Evolutionary conservation across 2,329 filamentous ascomycete species (phyloP).

Genomic region (Pseudopithomyces maydicus): DNA sequence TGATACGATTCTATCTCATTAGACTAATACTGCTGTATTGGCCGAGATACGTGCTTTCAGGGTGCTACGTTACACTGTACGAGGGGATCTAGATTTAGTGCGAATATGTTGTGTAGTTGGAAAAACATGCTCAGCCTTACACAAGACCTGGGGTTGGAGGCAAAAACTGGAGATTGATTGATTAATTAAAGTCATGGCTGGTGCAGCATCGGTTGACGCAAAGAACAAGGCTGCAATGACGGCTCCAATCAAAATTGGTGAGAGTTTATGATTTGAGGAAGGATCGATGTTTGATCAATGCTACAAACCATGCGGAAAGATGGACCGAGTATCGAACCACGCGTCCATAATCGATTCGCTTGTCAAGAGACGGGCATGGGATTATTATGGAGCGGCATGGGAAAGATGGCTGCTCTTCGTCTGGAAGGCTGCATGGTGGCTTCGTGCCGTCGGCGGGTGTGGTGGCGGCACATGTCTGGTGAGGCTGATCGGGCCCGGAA

Average conservation of each 20-base stretch:
- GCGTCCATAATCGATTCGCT: background rate
- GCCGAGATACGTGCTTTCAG: too few relatives aligned
- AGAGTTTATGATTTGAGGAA: background rate
- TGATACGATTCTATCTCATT: too few relatives aligned
- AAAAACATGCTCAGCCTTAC: too few relatives aligned
- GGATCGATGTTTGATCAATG: background rate
- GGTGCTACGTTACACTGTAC: too few relatives aligned
- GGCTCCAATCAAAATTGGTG: background rate
- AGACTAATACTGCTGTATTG: too few relatives aligned
- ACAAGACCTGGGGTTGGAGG: too few relatives aligned
- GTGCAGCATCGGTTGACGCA: background rate
- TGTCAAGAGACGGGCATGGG: background rate
- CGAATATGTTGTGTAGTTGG: too few relatives aligned
- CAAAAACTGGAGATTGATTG: background rate
- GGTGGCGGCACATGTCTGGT: background rate
- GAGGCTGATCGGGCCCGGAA: conserved; percentile 1
- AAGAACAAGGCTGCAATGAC: background rate
- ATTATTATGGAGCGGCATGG: background rate
- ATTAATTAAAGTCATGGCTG: background rate
- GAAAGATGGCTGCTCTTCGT: background rate
- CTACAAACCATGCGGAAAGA: background rate
- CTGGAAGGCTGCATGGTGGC: background rate
- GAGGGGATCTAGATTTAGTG: too few relatives aligned
- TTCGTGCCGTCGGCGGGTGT: background rate
- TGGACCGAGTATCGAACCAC: background rate